Evolutionary conservation across 371 early-diverging fungal genomes (phyloP).

Genomic region (Saksenaea vasiformis): DNA sequence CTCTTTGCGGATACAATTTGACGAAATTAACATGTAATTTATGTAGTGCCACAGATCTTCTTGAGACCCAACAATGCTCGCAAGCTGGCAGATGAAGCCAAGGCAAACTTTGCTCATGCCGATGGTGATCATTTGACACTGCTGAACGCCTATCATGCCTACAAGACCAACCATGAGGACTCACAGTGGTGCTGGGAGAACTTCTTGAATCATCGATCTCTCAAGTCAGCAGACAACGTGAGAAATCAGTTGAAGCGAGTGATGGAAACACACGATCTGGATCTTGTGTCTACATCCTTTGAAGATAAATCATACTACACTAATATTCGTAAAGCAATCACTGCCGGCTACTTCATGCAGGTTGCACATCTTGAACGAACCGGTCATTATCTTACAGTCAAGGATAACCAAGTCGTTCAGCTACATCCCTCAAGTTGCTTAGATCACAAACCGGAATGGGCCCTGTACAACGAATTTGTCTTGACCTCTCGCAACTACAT

Average conservation of each 20-base stretch:
- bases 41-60: constrained; percentile 81
- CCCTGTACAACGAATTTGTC: constrained; percentile 97
- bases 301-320: constrained; percentile 75
- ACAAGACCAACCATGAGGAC: constrained; percentile 69
- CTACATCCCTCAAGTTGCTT: constrained; percentile 94
- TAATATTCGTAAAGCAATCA: constrained; percentile 86
- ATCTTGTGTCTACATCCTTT: constrained; percentile 73
- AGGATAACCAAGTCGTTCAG: constrained; percentile 96
- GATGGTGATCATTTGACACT: constrained; percentile 93
- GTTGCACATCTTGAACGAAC: constrained; percentile 90
- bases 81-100: constrained; percentile 89
- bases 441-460: constrained; percentile 94
- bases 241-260: constrained; percentile 86
- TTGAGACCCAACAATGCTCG: constrained; percentile 88
- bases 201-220: constrained; percentile 83
- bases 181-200: constrained; percentile 92
- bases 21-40: background rate
- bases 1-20: background rate
- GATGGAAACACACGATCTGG: constrained; percentile 77
- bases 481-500: constrained; percentile 94
- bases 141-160: constrained; percentile 94
- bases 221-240: constrained; percentile 92
- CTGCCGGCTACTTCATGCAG: constrained; percentile 96
- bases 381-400: constrained; percentile 91
- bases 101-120: constrained; percentile 88